These are phyloP conservation scores for Debaryomyces coudertii DNA, from an alignment of 1,139 yeast genomes.

Conservation along the genomic window DNA sequence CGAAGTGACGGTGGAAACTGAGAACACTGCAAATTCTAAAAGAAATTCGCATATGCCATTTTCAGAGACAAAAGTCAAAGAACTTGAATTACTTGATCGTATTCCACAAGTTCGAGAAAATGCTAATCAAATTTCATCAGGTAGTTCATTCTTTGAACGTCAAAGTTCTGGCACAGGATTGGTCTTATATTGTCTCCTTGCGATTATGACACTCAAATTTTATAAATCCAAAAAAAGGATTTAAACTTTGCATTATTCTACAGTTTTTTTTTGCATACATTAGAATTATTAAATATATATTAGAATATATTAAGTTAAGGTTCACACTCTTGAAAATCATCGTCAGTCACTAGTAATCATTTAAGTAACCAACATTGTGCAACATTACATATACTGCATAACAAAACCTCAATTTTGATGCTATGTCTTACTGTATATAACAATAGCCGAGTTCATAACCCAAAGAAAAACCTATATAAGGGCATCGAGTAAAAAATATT, in stretches of 20 bases:
- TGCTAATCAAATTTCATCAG: constrained; percentile 6
- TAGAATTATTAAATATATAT: background rate
- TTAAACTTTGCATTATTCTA: constrained; percentile 3
- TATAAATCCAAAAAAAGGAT: constrained; percentile 16
- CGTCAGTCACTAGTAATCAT: too few relatives aligned
- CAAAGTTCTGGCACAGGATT: constrained; percentile 19
- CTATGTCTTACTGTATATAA: background rate
- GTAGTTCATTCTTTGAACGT: constrained; percentile 9
- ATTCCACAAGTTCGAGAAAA: background rate
- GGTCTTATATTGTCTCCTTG: constrained; percentile 21
- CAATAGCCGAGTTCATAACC: constrained; percentile 13
- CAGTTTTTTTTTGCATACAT: background rate
- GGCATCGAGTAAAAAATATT: constrained; percentile 12
- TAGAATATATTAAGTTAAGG: too few relatives aligned
- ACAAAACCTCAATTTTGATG: too few relatives aligned
- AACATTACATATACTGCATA: too few relatives aligned
- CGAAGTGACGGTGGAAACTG: constrained; percentile 37
- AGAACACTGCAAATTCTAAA: constrained; percentile 2
- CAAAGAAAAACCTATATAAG: constrained; percentile 10
- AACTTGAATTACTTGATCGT: background rate
- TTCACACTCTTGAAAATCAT: too few relatives aligned
- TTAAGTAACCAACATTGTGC: too few relatives aligned
- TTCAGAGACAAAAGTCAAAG: background rate
- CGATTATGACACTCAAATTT: constrained; percentile 21
- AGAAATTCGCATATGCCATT: background rate